Evolutionary conservation across 2,329 filamentous ascomycete species (phyloP), one percentile per base, ranked within the genome.

Genomic region (Neofusicoccum ribis): DNA sequence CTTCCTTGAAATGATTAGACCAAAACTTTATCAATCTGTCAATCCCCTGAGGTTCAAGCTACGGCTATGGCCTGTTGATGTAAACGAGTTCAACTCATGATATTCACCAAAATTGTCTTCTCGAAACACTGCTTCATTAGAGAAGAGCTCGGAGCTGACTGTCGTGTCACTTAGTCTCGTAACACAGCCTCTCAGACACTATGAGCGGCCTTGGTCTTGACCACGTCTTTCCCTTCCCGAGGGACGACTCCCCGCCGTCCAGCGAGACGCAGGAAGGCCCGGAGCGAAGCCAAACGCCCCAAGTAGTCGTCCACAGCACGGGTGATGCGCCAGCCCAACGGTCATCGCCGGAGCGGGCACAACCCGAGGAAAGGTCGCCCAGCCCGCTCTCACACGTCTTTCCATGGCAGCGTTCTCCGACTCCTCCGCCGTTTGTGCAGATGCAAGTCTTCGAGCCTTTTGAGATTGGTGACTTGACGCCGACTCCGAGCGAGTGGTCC

Each of bases 21-120:
- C 58, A 66, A 63, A 49, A 36, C 44, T 62, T 52, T n/a, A 60
- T 60, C 63, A 65, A 66, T 66, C 64, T 66, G 64, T 66, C 64
- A 66, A 66, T 66, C 64, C 64, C 64, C 64, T 63, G 64, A 66
- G 17, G 54, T 46, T 23, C 54, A 36, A 20, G 50, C 52, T 47
- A 56, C 49, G 58, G 20, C 34, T 56, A 44, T 54, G 63, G 54
- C 27, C 46, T 54, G n/a, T 60, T 61, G 63, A 66, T 54, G 64
- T 56, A 36, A 66, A 41, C 51, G n/a, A 62, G 49, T 56, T 62
- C 39, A 34, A 66, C n/a, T 44, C n/a, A 66, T 66, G 58, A 66
- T 51, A 39, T 34, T 58, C 41, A 54, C 43, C 27, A 41, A 56
- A 12, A 36, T 17, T 11, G 1, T 37, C 47, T 5, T 17, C 7